Evolutionary conservation across 345 rosid species (phyloP).

Genomic region (Camelina sativa): DNA sequence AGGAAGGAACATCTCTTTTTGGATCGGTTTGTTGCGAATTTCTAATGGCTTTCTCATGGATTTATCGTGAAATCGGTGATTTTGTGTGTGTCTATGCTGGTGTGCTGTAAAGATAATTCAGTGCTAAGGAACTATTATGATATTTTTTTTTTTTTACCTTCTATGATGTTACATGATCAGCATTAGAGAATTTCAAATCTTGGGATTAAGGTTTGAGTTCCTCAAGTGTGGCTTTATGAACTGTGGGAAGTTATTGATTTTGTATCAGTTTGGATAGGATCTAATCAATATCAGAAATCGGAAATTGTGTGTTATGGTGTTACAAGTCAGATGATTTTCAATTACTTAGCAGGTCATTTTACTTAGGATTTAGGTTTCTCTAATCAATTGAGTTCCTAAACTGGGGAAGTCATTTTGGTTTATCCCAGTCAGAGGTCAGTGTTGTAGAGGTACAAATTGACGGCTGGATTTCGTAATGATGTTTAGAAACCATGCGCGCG

Average conservation of each 20-base stretch:
- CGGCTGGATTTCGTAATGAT: neutral
- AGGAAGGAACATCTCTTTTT: neutral
- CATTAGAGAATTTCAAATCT: neutral
- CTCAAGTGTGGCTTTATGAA: neutral
- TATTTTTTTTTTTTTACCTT: neutral
- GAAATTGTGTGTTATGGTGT: conserved; percentile 15
- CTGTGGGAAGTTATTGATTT: neutral
- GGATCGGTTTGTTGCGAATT: conserved; percentile 7
- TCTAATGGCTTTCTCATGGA: neutral
- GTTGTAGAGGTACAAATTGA: neutral
- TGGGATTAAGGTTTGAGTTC: neutral
- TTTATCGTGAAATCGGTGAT: neutral
- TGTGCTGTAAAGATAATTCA: neutral
- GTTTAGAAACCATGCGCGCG: neutral
- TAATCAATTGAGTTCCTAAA: neutral
- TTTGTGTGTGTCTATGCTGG: neutral
- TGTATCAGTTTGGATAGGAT: neutral
- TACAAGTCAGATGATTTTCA: neutral
- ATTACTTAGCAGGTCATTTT: neutral
- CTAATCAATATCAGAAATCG: neutral
- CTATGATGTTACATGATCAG: neutral
- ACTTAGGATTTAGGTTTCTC: neutral
- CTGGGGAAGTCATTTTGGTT: neutral
- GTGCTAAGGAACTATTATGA: neutral
- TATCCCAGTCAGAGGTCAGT: neutral